A percentile compares a stretch with the other conserved stretches of the same genome.
Evolutionary conservation across 495 filamentous ascomycete species (phyloP).

Genomic region (Podospora pseudopauciseta): DNA sequence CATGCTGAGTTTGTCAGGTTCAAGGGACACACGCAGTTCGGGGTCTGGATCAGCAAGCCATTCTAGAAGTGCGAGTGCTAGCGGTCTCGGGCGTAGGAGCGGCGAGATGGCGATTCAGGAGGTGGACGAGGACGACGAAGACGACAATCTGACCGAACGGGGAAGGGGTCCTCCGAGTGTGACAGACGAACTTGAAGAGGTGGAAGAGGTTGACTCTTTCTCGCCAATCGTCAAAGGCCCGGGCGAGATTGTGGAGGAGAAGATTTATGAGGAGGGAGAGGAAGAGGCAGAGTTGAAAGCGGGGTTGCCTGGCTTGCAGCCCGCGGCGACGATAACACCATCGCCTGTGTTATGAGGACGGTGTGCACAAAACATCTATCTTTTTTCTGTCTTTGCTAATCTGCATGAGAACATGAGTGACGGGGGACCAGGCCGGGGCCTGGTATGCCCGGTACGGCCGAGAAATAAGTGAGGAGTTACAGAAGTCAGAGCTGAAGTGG

Average conservation of each 20-base stretch:
- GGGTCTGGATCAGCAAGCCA: slow-evolving; percentile 30
- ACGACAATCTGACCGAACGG: slow-evolving; percentile 17
- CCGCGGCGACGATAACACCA: slow-evolving; percentile 16
- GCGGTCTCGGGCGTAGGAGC: slow-evolving; percentile 51
- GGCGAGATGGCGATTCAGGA: slow-evolving; percentile 79
- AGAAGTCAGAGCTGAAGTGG: background rate
- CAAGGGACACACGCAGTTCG: slow-evolving; percentile 21
- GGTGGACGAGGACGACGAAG: slow-evolving; percentile 67
- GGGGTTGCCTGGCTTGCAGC: slow-evolving; percentile 13
- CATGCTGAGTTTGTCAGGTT: slow-evolving; percentile 45
- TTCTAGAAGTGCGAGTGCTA: slow-evolving; percentile 52
- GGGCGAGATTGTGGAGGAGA: slow-evolving; percentile 53
- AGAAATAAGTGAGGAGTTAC: background rate
- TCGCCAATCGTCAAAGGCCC: slow-evolving; percentile 46
- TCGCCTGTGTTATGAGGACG: background rate
- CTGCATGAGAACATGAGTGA: slow-evolving; percentile 1
- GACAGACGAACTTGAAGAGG: slow-evolving; percentile 33
- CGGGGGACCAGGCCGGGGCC: background rate
- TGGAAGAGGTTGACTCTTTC: slow-evolving; percentile 70
- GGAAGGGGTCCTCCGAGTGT: slow-evolving; percentile 15
- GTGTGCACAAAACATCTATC: background rate
- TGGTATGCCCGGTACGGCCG: background rate
- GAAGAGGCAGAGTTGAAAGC: slow-evolving; percentile 13
- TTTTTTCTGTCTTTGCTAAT: slow-evolving; percentile 9
- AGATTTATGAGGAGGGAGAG: slow-evolving; percentile 49